Percentiles rank a stretch among this genome's conserved stretches.
These are phyloP conservation scores for Gremmenia infestans DNA, from an alignment of 2,329 filamentous ascomycete genomes.

Conservation along the genomic window DNA sequence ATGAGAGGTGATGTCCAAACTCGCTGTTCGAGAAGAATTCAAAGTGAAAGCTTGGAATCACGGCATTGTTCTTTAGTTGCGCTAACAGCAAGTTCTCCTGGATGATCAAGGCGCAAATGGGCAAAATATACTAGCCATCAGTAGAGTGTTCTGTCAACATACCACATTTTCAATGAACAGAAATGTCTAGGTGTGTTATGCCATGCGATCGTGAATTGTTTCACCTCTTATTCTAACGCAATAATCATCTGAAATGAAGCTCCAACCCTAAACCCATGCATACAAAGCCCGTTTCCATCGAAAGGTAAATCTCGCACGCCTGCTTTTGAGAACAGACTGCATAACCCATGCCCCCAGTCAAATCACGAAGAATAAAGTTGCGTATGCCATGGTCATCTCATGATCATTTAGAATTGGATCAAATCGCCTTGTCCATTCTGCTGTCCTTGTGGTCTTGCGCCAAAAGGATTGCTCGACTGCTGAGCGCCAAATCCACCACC, in stretches of 20 bases:
- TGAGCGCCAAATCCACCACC: conserved; percentile 35
- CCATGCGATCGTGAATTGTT: conserved; percentile 21
- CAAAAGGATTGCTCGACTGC: conserved; percentile 50
- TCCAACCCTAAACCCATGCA: conserved; percentile 14
- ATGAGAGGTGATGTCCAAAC: too few species aligned
- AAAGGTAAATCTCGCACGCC: conserved; percentile 18
- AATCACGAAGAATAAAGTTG: conserved; percentile 10
- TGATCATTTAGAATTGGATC: conserved; percentile 28
- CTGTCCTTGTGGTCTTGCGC: conserved; percentile 43
- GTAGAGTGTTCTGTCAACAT: conserved; percentile 1
- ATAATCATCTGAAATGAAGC: conserved; percentile 11
- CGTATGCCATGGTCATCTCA: neutral
- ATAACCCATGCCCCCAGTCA: neutral
- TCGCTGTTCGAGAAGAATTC: too few species aligned
- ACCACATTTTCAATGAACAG: neutral
- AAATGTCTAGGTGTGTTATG: conserved; percentile 3
- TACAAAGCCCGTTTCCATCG: conserved; percentile 9
- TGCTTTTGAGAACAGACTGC: conserved; percentile 17
- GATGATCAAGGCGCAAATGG: too few species aligned
- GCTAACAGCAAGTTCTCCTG: neutral
- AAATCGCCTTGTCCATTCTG: conserved; percentile 33
- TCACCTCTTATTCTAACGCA: conserved; percentile 21
- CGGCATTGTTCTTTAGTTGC: too few species aligned
- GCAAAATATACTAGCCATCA: too few species aligned
- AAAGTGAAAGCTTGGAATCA: too few species aligned